Evolutionary conservation across 2,329 filamentous ascomycete genomes (phyloP).

Genomic region (Cyphellophora attinorum): DNA sequence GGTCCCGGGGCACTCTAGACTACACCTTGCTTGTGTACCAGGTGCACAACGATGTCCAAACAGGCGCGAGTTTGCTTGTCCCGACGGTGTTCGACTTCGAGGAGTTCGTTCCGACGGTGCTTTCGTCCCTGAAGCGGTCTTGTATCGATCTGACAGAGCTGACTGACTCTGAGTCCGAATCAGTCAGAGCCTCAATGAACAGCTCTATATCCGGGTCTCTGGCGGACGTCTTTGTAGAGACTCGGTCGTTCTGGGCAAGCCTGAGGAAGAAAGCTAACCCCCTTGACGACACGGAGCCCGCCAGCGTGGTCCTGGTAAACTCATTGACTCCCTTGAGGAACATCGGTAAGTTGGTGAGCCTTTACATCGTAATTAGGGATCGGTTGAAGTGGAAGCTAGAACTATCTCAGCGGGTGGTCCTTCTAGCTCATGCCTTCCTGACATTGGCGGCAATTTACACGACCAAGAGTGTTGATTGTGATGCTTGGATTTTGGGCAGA

Average conservation of each 20-base stretch:
- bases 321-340: background rate
- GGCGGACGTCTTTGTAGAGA: background rate
- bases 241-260: background rate
- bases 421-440: constrained; percentile 2
- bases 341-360: constrained; percentile 2
- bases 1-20: constrained; percentile 3
- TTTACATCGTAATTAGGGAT: constrained; percentile 2
- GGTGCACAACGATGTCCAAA: constrained; percentile 6
- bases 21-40: constrained; percentile 5
- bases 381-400: background rate
- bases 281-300: background rate
- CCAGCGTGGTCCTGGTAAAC: background rate
- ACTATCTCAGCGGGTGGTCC: background rate
- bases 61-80: constrained; percentile 6
- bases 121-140: constrained; percentile 3
- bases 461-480: constrained; percentile 2
- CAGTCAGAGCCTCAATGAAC: background rate
- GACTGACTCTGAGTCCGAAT: background rate
- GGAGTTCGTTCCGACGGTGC: constrained; percentile 3
- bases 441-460: constrained; percentile 6
- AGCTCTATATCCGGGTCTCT: background rate
- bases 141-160: background rate
- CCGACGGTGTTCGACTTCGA: constrained; percentile 6
- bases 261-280: constrained; percentile 1
- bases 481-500: constrained; percentile 4